phyloP scores from a whole-genome alignment of 805 yeast genomes.

The Saccharomycopsis malanga region DNA sequence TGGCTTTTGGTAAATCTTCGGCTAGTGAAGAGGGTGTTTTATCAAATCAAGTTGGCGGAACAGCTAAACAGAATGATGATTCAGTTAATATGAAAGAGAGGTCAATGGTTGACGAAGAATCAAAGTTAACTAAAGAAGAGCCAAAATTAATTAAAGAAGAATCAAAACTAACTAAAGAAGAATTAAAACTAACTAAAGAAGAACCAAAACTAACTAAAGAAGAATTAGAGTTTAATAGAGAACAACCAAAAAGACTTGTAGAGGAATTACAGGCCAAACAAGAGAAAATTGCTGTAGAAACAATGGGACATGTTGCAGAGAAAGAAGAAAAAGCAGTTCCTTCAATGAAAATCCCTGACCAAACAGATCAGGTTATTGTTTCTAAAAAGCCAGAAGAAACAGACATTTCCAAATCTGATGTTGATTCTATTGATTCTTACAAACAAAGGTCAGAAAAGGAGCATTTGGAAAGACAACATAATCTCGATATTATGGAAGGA shows the following conservation, averaged over 20 bases:
- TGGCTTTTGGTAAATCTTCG: not conserved
- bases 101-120: too few relatives aligned
- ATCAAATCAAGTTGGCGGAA: too few relatives aligned
- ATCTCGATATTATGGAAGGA: conserved; percentile 16
- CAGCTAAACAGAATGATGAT: too few relatives aligned
- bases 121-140: too few relatives aligned
- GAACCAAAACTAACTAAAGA: not conserved
- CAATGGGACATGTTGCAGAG: not conserved
- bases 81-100: too few relatives aligned
- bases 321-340: not conserved
- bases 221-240: not conserved
- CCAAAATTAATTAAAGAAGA: too few relatives aligned
- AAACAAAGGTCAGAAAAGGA: conserved; percentile 11
- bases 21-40: too few relatives aligned
- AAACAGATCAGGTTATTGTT: not conserved
- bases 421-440: conserved; percentile 13
- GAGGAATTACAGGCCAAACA: not conserved
- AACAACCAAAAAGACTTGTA: not conserved
- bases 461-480: conserved; percentile 11
- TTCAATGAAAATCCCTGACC: not conserved
- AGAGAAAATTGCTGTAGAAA: not conserved
- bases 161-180: not conserved
- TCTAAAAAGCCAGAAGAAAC: not conserved
- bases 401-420: not conserved
- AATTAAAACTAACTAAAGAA: too few relatives aligned